Evolutionary conservation across 2,329 filamentous ascomycete species (phyloP), one percentile per base, ranked within the genome.

Genomic region (Ophiostoma sp.): DNA sequence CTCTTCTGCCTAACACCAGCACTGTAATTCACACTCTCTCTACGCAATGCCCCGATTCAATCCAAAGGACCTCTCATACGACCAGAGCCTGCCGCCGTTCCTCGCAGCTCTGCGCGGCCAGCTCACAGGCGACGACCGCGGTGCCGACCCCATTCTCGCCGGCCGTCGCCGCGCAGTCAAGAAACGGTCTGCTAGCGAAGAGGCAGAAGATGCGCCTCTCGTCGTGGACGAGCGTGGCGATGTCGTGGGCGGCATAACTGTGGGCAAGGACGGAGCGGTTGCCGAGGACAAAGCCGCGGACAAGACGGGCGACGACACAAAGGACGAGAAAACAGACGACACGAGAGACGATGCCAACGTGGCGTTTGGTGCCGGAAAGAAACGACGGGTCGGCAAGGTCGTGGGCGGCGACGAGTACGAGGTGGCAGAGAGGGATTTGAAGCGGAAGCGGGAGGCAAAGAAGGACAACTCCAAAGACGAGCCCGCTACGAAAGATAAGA

Each of bases 121-220:
- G 76, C 73, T 81, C 79, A 27, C 40, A 7, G 72, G 80, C 79
- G 75, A 81, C 77, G 74, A 77, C 81, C 75, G 81, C 77, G 78
- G 83, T 49, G 79, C 85, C 73, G 83, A 86, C 68, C 82, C 83
- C 4, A 78, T 85, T 58, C 78, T 85, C 49, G 80, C 83, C 1
- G 79, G 78, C 5, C 80, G 79, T 18, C 78, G 83, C 2, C 79
- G 84, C n/a, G 79, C 81, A 65, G 77, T 74, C 69, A 84, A 81
- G 78, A 84, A 80, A 78, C 83, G 82, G 47, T 85, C 84, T 16
- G 85, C 80, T 69, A 87, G 89, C 72, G 88, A 88, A 55, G 87
- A 92, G 70, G 89, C 89, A 12, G 91, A 94, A 73, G 91, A 94
- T 76, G 88, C 83, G 65, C 91, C 91, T 0, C 82, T 92, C 0